Base-by-base conservation (phyloP, 257 asterid species). In the Gentiana straminea region DNA sequence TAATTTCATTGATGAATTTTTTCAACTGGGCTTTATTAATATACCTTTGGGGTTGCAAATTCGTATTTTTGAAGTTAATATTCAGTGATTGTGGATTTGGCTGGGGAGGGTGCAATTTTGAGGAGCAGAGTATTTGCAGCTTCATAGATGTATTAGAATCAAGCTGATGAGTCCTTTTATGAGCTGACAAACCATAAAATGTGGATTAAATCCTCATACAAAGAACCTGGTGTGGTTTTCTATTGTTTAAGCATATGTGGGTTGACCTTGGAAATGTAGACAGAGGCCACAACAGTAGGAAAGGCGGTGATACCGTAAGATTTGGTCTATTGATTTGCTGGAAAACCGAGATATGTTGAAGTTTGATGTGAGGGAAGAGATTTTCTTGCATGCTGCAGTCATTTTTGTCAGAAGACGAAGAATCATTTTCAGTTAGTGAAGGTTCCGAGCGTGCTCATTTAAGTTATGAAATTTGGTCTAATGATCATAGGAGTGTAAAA, bases 221-320 rank as follows among this genome's bases (percentile, higher is more conserved):
- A 73, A 67, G 91, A 53, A 85, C 67, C 71, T 68, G 72, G 75
- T 38, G 49, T 51, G 9, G 59, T 13, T 60, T 63, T 56, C 36
- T 56, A 51, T 68, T 56, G 41, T 55, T 59, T 63, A 57, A 50
- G 12, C 5, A 52, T 65, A 51, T 68, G 59, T 8, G 70, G 61
- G 67, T 66, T 75, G 70, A 63, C 76, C 73, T 54, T 44, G 44
- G 51, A 50, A 60, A 60, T 36, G 70, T 59, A 47, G 70, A 48
- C 76, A 61, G 48, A 44, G 60, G 56, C 90, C 94, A 53, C 36
- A 79, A 71, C 77, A 77, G 32, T 58, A 76, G 86, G 91, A 55
- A 70, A 79, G 83, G 56, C 89, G 94, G 90, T 76, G 91, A 71
- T 74, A 38, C 52, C 78, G 79, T 78, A 71, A 78, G 84, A 72